Evolutionary conservation across 371 early-diverging fungal genomes (phyloP).

Genomic region (Mortierella sp.): DNA sequence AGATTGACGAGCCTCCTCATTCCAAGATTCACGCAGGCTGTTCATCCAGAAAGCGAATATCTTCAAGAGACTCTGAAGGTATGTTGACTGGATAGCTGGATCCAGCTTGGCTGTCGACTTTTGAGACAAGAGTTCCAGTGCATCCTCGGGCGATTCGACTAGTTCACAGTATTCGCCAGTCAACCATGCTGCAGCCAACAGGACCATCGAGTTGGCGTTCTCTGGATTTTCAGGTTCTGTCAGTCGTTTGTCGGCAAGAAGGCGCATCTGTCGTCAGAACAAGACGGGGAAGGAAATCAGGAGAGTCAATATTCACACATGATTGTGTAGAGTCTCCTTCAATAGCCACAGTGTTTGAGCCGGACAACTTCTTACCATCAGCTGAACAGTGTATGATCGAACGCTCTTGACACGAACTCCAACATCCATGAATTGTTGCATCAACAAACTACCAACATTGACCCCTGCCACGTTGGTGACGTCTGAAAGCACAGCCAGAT

Average conservation of each 20-base stretch:
- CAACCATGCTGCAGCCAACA: slow-evolving; percentile 92
- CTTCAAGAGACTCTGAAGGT: slow-evolving; percentile 80
- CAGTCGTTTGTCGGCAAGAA: slow-evolving; percentile 68
- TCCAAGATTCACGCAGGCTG: slow-evolving; percentile 67
- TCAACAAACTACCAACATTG: slow-evolving; percentile 74
- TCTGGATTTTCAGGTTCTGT: slow-evolving; percentile 70
- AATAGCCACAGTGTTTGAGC: background rate
- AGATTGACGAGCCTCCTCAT: slow-evolving; percentile 63
- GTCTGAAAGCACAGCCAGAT: slow-evolving; percentile 82
- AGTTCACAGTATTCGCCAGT: slow-evolving; percentile 87
- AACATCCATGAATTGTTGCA: slow-evolving; percentile 88
- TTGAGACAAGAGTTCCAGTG: slow-evolving; percentile 67
- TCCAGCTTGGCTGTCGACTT: slow-evolving; percentile 67
- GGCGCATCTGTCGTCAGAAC: slow-evolving; percentile 55
- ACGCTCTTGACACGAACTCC: slow-evolving; percentile 89
- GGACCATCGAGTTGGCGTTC: slow-evolving; percentile 77
- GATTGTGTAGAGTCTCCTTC: too few species aligned
- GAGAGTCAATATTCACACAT: too few species aligned
- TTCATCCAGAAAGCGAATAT: slow-evolving; percentile 76
- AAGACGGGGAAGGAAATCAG: too few species aligned
- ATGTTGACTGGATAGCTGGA: slow-evolving; percentile 73
- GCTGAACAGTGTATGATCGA: slow-evolving; percentile 77
- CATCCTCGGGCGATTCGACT: slow-evolving; percentile 57
- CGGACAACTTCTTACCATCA: slow-evolving; percentile 66
- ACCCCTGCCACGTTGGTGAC: slow-evolving; percentile 80